Percentiles rank a stretch among this genome's conserved stretches.
phyloP scores from a whole-genome alignment of 2,329 filamentous ascomycete genomes.

The Aspergillus proliferans region DNA sequence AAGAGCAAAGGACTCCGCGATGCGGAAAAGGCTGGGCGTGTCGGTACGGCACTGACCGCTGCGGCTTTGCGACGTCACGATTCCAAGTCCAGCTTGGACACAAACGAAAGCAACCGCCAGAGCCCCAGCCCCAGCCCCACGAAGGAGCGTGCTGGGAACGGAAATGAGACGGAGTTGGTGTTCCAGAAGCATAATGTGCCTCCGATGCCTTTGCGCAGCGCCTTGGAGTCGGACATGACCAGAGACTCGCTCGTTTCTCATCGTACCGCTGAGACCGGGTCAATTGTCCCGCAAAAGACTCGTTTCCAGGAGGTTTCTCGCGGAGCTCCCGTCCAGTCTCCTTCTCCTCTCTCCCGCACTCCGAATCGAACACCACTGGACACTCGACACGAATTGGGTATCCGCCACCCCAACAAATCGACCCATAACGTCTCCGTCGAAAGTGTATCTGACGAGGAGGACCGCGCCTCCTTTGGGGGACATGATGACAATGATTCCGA shows the following conservation, averaged over 20 bases:
- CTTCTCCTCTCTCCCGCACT: conserved; percentile 57
- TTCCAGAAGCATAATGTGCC: conserved; percentile 57
- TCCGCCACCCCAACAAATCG: conserved; percentile 57
- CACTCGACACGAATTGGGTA: conserved; percentile 54
- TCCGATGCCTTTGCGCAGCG: conserved; percentile 83
- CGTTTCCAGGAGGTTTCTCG: conserved; percentile 60
- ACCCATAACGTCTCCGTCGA: conserved; percentile 46
- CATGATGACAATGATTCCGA: background rate
- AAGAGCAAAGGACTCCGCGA: conserved; percentile 52
- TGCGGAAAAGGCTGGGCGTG: conserved; percentile 49
- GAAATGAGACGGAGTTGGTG: conserved; percentile 51
- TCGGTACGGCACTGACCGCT: conserved; percentile 54
- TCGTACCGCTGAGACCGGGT: conserved; percentile 53
- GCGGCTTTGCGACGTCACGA: conserved; percentile 60
- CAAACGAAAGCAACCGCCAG: conserved; percentile 35
- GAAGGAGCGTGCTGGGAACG: conserved; percentile 31
- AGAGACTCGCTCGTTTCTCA: conserved; percentile 80
- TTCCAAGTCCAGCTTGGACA: conserved; percentile 54
- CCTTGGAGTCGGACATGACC: conserved; percentile 79
- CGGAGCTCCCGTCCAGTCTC: conserved; percentile 47
- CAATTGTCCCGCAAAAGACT: conserved; percentile 58
- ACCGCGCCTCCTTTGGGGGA: background rate
- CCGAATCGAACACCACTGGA: conserved; percentile 48
- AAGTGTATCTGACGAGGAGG: conserved; percentile 35
- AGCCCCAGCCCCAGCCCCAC: conserved; percentile 20